Conservation (phyloP, 331 rosid genomes). For the Ulmus americana region DNA sequence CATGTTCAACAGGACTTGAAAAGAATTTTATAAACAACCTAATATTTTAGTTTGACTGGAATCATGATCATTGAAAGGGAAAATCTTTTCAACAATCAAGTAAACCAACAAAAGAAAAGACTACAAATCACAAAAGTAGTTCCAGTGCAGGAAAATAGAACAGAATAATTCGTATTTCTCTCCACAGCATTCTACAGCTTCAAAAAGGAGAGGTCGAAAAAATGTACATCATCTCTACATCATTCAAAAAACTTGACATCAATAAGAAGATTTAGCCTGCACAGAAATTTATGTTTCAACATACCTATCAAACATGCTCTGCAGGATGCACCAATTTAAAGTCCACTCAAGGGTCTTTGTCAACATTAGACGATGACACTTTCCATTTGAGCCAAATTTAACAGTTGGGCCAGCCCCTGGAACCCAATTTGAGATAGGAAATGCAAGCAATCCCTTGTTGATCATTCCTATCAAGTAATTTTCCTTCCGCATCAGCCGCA, state of each 20-base stretch:
- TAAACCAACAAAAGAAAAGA: too few relatives aligned
- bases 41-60: too few relatives aligned
- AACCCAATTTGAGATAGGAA: slow-evolving; percentile 81
- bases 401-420: slow-evolving; percentile 86
- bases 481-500: slow-evolving; percentile 96
- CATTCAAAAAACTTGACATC: background rate
- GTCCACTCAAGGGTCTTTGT: slow-evolving; percentile 95
- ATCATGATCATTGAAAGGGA: too few relatives aligned
- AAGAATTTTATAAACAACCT: background rate
- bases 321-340: slow-evolving; percentile 93
- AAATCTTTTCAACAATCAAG: too few relatives aligned
- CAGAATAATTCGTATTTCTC: background rate
- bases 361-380: slow-evolving; percentile 49
- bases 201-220: background rate
- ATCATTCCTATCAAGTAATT: slow-evolving; percentile 90
- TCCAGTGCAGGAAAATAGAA: background rate
- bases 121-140: background rate
- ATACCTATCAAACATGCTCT: slow-evolving; percentile 98
- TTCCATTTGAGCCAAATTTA: slow-evolving; percentile 45
- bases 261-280: background rate
- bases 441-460: slow-evolving; percentile 87
- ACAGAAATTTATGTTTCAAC: slow-evolving; percentile 13
- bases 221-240: background rate
- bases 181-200: background rate
- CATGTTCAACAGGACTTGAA: background rate